phyloP scores from a whole-genome alignment of 2,329 filamentous ascomycete species.

The Aspergillus vadensis region DNA sequence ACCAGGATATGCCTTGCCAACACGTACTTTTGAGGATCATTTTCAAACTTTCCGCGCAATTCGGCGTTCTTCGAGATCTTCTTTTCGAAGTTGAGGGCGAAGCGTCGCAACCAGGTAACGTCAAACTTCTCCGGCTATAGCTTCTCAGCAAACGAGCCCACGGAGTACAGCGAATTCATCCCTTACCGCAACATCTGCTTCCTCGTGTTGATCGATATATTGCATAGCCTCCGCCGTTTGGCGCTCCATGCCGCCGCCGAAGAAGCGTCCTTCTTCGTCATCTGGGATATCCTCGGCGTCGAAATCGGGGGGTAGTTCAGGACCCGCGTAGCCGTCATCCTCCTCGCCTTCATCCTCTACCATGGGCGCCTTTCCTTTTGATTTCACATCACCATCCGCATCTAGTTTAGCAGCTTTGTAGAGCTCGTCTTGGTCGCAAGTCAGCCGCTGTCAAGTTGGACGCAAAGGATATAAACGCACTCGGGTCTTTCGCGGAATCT shows the following conservation, averaged over 20 bases:
- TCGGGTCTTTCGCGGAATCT: conserved; percentile 56
- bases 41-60: conserved; percentile 79
- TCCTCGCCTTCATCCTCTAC: conserved; percentile 50
- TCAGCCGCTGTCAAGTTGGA: conserved; percentile 16
- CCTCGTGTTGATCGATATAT: conserved; percentile 74
- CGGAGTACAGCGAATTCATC: background rate
- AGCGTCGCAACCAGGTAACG: conserved; percentile 76
- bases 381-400: conserved; percentile 53
- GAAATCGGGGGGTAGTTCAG: conserved; percentile 59
- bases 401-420: conserved; percentile 63
- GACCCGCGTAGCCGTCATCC: conserved; percentile 54
- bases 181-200: conserved; percentile 50
- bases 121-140: conserved; percentile 73
- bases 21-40: conserved; percentile 70
- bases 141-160: conserved; percentile 25
- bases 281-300: conserved; percentile 63
- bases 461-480: conserved; percentile 32
- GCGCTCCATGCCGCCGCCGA: conserved; percentile 83
- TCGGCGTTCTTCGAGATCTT: conserved; percentile 90
- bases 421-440: conserved; percentile 47
- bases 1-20: background rate
- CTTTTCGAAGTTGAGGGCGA: conserved; percentile 82
- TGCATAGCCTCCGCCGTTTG: conserved; percentile 82
- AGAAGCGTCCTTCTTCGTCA: conserved; percentile 93
- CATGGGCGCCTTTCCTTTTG: conserved; percentile 47